Base-by-base conservation (phyloP, 495 filamentous ascomycete genomes). In the Evernia prunastri region DNA sequence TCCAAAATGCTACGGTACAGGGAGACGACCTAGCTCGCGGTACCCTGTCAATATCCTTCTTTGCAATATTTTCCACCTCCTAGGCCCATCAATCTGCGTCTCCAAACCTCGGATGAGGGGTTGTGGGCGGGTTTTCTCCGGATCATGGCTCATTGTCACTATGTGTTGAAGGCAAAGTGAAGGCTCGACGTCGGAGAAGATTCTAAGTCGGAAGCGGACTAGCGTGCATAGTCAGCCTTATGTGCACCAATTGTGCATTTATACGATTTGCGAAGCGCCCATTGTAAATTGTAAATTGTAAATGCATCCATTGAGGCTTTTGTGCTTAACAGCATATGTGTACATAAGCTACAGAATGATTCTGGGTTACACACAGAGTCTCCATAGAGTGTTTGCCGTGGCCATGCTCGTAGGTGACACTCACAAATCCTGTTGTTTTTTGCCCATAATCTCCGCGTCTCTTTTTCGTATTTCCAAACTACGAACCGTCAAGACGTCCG, bases 161-260 rank as follows among this genome's bases (percentile, higher is more conserved):
- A 6, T 53, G 49, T 53, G 27, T 53, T 53, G 49, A 53, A 31
- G 49, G 3, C 49, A 31, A 18, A 29, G 49, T 53, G 25, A 53
- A 53, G 49, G 15, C 27, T 3, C 8, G 49, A 53, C 2, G 49
- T 53, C 15, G 49, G 27, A 31, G 27, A 53, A 53, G 27, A 53
- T 53, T 11, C 27, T 31, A 4, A 53, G 27, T 53, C 49, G 31
- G 5, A 31, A 53, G 11, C 18, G 49, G 49, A 27, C 4, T 27
- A 51, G 45, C 9, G 45, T 51, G 45, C 45, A 53, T 53, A 29
- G 49, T 27, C 49, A 31, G 25, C 49, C 49, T 53, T 53, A 53
- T 27, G 6, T 37, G 7, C 36, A n/a, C 6, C 3, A 45, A n/a
- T 23, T 45, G 10, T 45, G 42, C 42, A 45, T 45, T 1, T 45